These are phyloP conservation scores for Crithidia expoeki DNA, from an alignment of 208 protist species.

Conservation along the genomic window DNA sequence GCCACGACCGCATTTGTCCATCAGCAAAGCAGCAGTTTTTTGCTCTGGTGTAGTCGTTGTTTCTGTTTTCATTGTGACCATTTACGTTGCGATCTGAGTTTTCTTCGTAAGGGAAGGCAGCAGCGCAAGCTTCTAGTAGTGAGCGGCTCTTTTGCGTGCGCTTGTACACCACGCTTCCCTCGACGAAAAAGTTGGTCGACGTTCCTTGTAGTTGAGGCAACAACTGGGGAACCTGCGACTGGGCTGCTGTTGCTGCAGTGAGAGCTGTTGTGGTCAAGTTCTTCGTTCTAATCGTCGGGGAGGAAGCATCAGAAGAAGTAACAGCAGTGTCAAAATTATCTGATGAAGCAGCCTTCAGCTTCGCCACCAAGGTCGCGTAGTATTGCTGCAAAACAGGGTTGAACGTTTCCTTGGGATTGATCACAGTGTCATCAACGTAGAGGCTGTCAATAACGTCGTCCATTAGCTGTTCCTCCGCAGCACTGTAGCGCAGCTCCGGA, in stretches of 20 bases:
- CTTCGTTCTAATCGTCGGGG: too few species aligned
- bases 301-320: background rate
- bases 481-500: slow-evolving; percentile 36
- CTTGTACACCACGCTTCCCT: slow-evolving; percentile 35
- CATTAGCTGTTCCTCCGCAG: slow-evolving; percentile 63
- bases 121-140: slow-evolving; percentile 39
- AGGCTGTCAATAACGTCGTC: slow-evolving; percentile 78
- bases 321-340: background rate
- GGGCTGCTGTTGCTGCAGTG: background rate
- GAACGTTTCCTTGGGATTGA: slow-evolving; percentile 78
- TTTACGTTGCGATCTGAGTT: slow-evolving; percentile 16
- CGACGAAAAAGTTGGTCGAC: slow-evolving; percentile 48
- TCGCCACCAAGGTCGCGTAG: slow-evolving; percentile 73
- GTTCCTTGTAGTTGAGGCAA: slow-evolving; percentile 32
- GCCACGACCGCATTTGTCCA: background rate
- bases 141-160: slow-evolving; percentile 20
- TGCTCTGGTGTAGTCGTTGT: background rate
- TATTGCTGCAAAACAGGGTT: slow-evolving; percentile 90
- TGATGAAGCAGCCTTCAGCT: slow-evolving; percentile 17
- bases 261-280: too few species aligned
- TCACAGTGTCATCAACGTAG: slow-evolving; percentile 48
- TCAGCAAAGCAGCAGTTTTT: too few species aligned
- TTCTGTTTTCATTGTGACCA: background rate
- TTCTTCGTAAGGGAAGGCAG: slow-evolving; percentile 43
- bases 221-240: slow-evolving; percentile 23